Conservation (phyloP, 306 rosid genomes). For the Vigna mungo region DNA sequence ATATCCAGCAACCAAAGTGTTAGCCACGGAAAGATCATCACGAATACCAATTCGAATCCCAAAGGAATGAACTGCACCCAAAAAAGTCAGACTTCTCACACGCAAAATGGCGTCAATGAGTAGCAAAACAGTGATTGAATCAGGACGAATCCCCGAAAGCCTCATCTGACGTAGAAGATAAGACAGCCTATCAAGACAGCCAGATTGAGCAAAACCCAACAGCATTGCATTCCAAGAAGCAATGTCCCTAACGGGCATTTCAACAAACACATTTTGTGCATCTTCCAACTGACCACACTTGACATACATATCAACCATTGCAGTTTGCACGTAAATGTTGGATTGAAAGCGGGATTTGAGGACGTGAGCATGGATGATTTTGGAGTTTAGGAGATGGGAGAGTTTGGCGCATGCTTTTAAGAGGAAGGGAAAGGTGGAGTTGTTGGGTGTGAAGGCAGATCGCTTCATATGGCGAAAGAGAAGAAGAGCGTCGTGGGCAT, state of each 20-base stretch:
- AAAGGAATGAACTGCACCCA: conserved; percentile 59
- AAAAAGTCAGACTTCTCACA: conserved; percentile 44
- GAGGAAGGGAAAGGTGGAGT: conserved; percentile 55
- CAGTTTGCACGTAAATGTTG: conserved; percentile 57
- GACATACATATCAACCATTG: conserved; percentile 60
- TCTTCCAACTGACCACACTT: conserved; percentile 53
- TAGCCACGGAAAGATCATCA: conserved; percentile 56
- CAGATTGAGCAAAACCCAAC: conserved; percentile 58
- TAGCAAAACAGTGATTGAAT: conserved; percentile 61
- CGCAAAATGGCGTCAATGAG: conserved; percentile 48
- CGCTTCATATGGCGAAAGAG: conserved; percentile 60
- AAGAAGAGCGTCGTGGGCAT: conserved; percentile 46
- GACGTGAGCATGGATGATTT: conserved; percentile 55
- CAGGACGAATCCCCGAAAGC: conserved; percentile 57
- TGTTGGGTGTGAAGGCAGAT: conserved; percentile 54
- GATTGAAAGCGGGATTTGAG: conserved; percentile 55
- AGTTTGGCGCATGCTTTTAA: conserved; percentile 65
- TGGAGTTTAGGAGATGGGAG: conserved; percentile 48
- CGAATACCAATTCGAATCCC: conserved; percentile 60
- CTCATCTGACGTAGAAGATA: conserved; percentile 58
- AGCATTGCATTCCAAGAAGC: conserved; percentile 75
- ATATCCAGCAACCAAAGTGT: conserved; percentile 76
- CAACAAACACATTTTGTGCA: conserved; percentile 59
- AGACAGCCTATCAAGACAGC: conserved; percentile 47
- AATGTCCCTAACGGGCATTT: conserved; percentile 59